Conservation (phyloP, 1,284 basidiomycete genomes). For the Anthracocystis setariae region DNA sequence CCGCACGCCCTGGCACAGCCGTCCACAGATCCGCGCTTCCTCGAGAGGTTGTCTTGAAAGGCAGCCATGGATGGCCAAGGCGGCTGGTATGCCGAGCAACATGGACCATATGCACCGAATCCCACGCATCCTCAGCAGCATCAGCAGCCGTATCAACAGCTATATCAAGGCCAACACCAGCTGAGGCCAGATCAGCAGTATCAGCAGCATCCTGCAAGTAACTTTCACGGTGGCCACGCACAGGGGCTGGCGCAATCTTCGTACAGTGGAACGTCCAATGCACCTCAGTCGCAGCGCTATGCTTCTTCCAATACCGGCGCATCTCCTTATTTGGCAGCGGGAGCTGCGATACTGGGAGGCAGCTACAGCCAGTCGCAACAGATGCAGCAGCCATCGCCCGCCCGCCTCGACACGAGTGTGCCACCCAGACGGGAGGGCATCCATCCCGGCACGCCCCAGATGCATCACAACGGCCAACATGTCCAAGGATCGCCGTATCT, state of each 20-base stretch:
- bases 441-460: slow-evolving; percentile 5
- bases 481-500: background rate
- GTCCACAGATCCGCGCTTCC: too few relatives aligned
- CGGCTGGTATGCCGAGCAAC: slow-evolving; percentile 26
- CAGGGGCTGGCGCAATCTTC: slow-evolving; percentile 1
- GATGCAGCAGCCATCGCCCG: slow-evolving; percentile 9
- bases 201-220: slow-evolving; percentile 11
- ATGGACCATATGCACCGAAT: slow-evolving; percentile 10
- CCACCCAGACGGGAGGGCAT: slow-evolving; percentile 4
- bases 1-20: too few relatives aligned
- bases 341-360: background rate
- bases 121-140: slow-evolving; percentile 8
- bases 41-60: background rate
- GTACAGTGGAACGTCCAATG: slow-evolving; percentile 3
- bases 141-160: slow-evolving; percentile 9
- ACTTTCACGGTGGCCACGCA: slow-evolving; percentile 3
- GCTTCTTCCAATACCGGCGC: background rate
- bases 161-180: slow-evolving; percentile 6
- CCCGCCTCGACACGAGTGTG: background rate
- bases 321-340: background rate
- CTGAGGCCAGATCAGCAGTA: slow-evolving; percentile 14
- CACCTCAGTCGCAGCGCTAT: slow-evolving; percentile 11
- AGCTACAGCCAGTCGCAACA: slow-evolving; percentile 1
- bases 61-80: slow-evolving; percentile 25
- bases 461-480: slow-evolving; percentile 4